Evolutionary conservation across 2,329 filamentous ascomycete species (phyloP), one percentile per base, ranked within the genome.

Genomic region (Shiraia sp.): DNA sequence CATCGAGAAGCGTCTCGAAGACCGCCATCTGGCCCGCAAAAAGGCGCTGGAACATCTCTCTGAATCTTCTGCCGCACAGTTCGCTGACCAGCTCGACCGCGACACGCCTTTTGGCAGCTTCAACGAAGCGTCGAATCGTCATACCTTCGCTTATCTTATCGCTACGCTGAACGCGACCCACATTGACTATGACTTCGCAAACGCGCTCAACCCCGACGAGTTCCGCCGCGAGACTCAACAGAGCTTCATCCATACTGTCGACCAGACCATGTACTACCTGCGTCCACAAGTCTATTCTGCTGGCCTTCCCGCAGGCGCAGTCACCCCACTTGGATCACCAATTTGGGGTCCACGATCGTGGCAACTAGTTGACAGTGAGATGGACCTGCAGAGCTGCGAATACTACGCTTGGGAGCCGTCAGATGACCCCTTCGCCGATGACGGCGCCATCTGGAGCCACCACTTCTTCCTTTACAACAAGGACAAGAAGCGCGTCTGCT

Each of bases 381-480:
- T 99, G 91, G 83, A 82, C 35, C 79, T 97, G 30, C 85, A 88
- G 55, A 86, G 95, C 55, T 99, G 93, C 72, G 86, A 85, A 41
- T 83, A 92, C 49, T 97, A 96, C 69, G 87, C 86, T 41, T 99
- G 95, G 72, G 82, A 87, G 36, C 93, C 93, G 0, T 86, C 90
- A 28, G 88, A 91, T 47, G 91, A 96, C 62, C 90, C 90, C 0
- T 96, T 95, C 59, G 90, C 90, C 50, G 91, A 95, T 48, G 90
- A 96, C 63, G 88, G 89, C 48, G 87, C 91, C 8, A 91, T 99
- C 49, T 99, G 92, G 92, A 90, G 88, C 35, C 79, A 91, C 49
- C 91, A 97, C 69, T 96, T 95, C 71, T 96, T 99, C 75, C 95
- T 97, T 70, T 97, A 96, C 79, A 96, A 95, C 76, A 92, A 92